Evolutionary conservation across 2,329 filamentous ascomycete genomes (phyloP).

Genomic region (Aureobasidium sp.): DNA sequence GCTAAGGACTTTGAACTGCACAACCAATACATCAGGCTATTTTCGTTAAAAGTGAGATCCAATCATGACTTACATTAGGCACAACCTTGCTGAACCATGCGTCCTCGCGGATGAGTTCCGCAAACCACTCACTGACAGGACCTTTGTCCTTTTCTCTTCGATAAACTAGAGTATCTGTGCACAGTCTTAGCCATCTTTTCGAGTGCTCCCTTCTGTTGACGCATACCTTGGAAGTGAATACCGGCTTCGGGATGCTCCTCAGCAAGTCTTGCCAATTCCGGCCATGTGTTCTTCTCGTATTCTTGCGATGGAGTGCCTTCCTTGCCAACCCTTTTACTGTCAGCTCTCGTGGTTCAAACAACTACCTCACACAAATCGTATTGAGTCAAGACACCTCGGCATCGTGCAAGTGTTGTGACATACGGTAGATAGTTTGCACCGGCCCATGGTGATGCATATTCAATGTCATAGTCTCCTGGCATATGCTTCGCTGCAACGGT

Average conservation of each 20-base stretch:
- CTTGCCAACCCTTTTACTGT: slow-evolving; percentile 31
- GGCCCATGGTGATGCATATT: slow-evolving; percentile 86
- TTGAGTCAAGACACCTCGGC: neutral
- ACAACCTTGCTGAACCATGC: slow-evolving; percentile 70
- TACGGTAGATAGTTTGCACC: slow-evolving; percentile 68
- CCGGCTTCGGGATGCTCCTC: slow-evolving; percentile 67
- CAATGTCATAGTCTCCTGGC: slow-evolving; percentile 86
- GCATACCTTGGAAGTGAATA: slow-evolving; percentile 62
- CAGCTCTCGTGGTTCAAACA: neutral
- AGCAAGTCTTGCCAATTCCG: slow-evolving; percentile 37
- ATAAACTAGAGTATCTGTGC: slow-evolving; percentile 45
- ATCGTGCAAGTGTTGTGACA: neutral
- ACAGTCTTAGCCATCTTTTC: neutral
- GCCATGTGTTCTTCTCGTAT: slow-evolving; percentile 41
- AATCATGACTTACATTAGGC: slow-evolving; percentile 49
- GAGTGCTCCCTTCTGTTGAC: too few relatives aligned
- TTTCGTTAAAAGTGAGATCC: neutral
- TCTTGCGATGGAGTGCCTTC: slow-evolving; percentile 33
- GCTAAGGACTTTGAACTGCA: slow-evolving; percentile 28
- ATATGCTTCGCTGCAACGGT: slow-evolving; percentile 81
- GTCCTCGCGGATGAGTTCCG: slow-evolving; percentile 55
- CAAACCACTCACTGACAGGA: slow-evolving; percentile 53
- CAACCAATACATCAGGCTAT: neutral
- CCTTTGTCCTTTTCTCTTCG: slow-evolving; percentile 57
- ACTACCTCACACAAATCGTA: neutral